These are phyloP conservation scores for Cladophialophora carrionii DNA, from an alignment of 2,329 filamentous ascomycete species.

Conservation along the genomic window DNA sequence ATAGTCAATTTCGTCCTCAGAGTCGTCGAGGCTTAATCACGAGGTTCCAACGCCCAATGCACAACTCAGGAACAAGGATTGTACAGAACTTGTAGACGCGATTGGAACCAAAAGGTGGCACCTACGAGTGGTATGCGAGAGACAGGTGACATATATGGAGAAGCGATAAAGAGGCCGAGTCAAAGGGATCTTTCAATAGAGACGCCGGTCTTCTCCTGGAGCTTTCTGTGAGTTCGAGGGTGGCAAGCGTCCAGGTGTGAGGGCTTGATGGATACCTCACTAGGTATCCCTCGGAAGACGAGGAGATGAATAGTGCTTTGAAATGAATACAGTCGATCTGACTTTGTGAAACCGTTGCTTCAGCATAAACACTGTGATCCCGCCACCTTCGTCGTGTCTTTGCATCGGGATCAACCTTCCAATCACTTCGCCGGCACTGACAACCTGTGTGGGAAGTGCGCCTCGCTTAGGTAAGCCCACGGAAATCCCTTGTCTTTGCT, in stretches of 20 bases:
- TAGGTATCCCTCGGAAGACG: neutral
- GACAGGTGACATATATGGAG: neutral
- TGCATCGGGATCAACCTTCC: neutral
- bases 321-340: neutral
- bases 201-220: neutral
- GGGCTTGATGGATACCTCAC: neutral
- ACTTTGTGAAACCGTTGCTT: neutral
- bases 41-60: neutral
- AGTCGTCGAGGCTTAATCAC: constrained; percentile 26
- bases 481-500: neutral
- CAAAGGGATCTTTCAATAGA: neutral
- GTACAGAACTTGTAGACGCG: neutral
- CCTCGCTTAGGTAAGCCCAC: neutral
- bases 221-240: neutral
- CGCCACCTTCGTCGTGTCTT: neutral
- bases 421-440: neutral
- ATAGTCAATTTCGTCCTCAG: constrained; percentile 93
- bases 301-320: neutral
- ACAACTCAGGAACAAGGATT: neutral
- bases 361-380: neutral
- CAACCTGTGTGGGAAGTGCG: neutral
- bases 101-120: neutral
- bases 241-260: neutral
- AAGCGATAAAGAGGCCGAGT: neutral
- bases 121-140: neutral